Conservation (phyloP, 352 stramenopile species). For the Phytophthora cryptogea region DNA sequence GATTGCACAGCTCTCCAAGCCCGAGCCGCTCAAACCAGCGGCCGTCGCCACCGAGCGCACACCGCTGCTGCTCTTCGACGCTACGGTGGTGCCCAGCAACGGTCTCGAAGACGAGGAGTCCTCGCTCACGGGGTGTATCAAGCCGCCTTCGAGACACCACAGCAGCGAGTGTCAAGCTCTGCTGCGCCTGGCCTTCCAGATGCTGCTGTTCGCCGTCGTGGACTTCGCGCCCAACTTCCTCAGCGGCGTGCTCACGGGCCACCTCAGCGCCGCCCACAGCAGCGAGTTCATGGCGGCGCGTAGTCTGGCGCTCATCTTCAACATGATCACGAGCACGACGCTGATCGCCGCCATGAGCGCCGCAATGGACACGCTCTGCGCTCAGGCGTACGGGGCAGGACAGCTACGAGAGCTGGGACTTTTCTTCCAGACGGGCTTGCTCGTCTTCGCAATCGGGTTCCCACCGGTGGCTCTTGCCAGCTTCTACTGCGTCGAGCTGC, state of each 20-base stretch:
- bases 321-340: slow-evolving; percentile 84
- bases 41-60: slow-evolving; percentile 24
- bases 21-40: slow-evolving; percentile 18
- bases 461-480: slow-evolving; percentile 62
- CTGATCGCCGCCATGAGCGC: slow-evolving; percentile 83
- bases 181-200: slow-evolving; percentile 33
- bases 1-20: slow-evolving; percentile 23
- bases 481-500: slow-evolving; percentile 77
- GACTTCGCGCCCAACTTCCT: slow-evolving; percentile 74
- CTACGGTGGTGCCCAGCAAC: slow-evolving; percentile 21
- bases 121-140: slow-evolving; percentile 7
- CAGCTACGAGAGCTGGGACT: slow-evolving; percentile 86
- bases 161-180: slow-evolving; percentile 29
- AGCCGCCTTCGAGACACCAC: slow-evolving; percentile 5
- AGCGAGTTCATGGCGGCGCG: slow-evolving; percentile 82
- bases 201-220: slow-evolving; percentile 68
- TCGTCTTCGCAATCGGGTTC: slow-evolving; percentile 73
- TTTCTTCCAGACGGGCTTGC: slow-evolving; percentile 84
- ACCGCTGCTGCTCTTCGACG: slow-evolving; percentile 31
- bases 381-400: slow-evolving; percentile 83
- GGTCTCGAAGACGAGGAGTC: slow-evolving; percentile 15
- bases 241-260: slow-evolving; percentile 69
- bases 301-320: slow-evolving; percentile 76
- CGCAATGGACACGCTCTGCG: slow-evolving; percentile 90
- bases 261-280: slow-evolving; percentile 59